phyloP scores from a whole-genome alignment of 345 rosid species.

The Eucalyptus curtisii region DNA sequence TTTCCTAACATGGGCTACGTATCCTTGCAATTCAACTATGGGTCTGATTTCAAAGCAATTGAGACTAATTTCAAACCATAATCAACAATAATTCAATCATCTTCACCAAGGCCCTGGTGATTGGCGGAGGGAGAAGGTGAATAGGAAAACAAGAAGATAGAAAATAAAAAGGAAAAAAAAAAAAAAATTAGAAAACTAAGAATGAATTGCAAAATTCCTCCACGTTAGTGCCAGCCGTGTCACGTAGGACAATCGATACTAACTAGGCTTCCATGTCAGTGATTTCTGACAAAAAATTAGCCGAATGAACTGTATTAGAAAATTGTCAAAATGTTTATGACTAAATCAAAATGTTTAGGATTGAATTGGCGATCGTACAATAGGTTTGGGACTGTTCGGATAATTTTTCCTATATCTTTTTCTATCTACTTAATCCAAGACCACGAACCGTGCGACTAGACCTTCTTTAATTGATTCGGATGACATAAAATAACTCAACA shows the following conservation, averaged over 20 bases:
- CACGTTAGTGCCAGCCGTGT: accelerated
- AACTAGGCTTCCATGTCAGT: background rate
- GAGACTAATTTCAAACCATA: background rate
- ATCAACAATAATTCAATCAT: background rate
- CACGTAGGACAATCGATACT: accelerated
- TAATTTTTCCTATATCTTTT: background rate
- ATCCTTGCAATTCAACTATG: background rate
- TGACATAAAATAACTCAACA: background rate
- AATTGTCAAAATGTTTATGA: background rate
- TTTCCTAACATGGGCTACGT: background rate
- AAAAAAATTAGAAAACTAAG: background rate
- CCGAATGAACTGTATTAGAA: accelerated
- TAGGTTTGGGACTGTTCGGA: accelerated
- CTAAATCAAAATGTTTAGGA: accelerated
- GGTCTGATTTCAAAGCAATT: background rate
- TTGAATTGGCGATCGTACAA: accelerated
- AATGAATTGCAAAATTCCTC: too few relatives aligned
- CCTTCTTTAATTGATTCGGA: background rate
- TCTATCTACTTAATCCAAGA: background rate
- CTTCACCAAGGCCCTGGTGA: background rate
- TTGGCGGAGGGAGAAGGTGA: background rate
- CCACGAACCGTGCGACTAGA: background rate
- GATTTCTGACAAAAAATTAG: background rate
- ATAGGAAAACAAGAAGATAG: background rate
- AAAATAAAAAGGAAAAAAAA: background rate